Evolutionary conservation across 352 stramenopile species (phyloP).

Genomic region (Phytophthora melonis): DNA sequence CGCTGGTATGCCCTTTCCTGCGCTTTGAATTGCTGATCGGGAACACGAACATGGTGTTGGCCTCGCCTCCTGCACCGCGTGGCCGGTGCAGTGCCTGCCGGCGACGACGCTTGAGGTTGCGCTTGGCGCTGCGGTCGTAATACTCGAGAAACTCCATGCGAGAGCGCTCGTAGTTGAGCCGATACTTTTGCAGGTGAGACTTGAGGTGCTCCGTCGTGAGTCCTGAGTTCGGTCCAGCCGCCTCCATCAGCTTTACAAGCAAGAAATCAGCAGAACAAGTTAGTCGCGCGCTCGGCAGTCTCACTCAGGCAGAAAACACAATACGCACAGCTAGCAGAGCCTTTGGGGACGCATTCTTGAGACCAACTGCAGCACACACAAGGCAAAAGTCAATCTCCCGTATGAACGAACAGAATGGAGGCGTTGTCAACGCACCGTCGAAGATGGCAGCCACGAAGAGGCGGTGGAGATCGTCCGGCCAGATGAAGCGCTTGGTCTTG

Average conservation of each 20-base stretch:
- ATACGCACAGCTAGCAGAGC: slow-evolving; percentile 70
- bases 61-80: slow-evolving; percentile 40
- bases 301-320: background rate
- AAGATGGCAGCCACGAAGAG: slow-evolving; percentile 91
- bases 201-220: slow-evolving; percentile 91
- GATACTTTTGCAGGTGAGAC: slow-evolving; percentile 91
- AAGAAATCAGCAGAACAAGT: slow-evolving; percentile 22
- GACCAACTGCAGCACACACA: slow-evolving; percentile 58
- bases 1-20: slow-evolving; percentile 38
- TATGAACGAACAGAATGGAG: background rate
- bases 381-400: background rate
- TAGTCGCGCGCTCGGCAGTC: background rate
- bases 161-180: slow-evolving; percentile 89
- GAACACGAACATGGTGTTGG: slow-evolving; percentile 85
- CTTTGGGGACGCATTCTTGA: slow-evolving; percentile 91
- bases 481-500: slow-evolving; percentile 90
- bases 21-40: slow-evolving; percentile 73
- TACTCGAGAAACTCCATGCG: slow-evolving; percentile 88
- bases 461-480: slow-evolving; percentile 89
- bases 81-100: slow-evolving; percentile 46
- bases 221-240: slow-evolving; percentile 56
- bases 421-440: slow-evolving; percentile 58
- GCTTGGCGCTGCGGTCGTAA: slow-evolving; percentile 82
- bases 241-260: slow-evolving; percentile 68
- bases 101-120: slow-evolving; percentile 64